Percentiles rank a stretch among this genome's conserved stretches.
Conservation (phyloP, 2,329 filamentous ascomycete species). For the Clonostachys rhizophaga region DNA sequence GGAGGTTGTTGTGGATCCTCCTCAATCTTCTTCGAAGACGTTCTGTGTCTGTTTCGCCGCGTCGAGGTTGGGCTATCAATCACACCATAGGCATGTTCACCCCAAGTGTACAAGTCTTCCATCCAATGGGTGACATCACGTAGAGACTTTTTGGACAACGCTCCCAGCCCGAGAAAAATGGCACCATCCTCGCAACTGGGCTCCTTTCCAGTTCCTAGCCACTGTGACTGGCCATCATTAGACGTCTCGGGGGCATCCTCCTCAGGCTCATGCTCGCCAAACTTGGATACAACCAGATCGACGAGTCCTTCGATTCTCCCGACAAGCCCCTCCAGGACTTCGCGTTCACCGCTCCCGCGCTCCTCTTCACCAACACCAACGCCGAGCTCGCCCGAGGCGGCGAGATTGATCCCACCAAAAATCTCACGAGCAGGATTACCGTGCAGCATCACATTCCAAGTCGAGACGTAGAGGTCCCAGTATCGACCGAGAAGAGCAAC, state of each 20-base stretch:
- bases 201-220: slow-evolving; percentile 70
- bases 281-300: slow-evolving; percentile 83
- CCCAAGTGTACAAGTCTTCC: slow-evolving; percentile 81
- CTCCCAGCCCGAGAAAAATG: slow-evolving; percentile 78
- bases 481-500: slow-evolving; percentile 70
- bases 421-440: slow-evolving; percentile 81
- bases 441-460: slow-evolving; percentile 87
- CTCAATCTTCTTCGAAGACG: slow-evolving; percentile 8
- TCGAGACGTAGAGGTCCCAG: slow-evolving; percentile 67
- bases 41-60: slow-evolving; percentile 38
- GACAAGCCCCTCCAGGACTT: slow-evolving; percentile 87
- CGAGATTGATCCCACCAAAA: slow-evolving; percentile 81
- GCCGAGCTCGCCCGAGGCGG: slow-evolving; percentile 85
- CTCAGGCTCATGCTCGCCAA: slow-evolving; percentile 49
- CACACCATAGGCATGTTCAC: slow-evolving; percentile 80
- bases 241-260: slow-evolving; percentile 13
- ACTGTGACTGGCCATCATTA: slow-evolving; percentile 27
- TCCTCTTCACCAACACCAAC: slow-evolving; percentile 95
- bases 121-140: slow-evolving; percentile 78
- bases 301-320: slow-evolving; percentile 76
- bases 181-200: slow-evolving; percentile 74
- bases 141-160: slow-evolving; percentile 66
- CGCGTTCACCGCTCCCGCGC: slow-evolving; percentile 86
- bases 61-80: slow-evolving; percentile 70
- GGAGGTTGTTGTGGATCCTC: not conserved